Base-by-base conservation (phyloP, 1,284 basidiomycete species). In the Trametes sp. region DNA sequence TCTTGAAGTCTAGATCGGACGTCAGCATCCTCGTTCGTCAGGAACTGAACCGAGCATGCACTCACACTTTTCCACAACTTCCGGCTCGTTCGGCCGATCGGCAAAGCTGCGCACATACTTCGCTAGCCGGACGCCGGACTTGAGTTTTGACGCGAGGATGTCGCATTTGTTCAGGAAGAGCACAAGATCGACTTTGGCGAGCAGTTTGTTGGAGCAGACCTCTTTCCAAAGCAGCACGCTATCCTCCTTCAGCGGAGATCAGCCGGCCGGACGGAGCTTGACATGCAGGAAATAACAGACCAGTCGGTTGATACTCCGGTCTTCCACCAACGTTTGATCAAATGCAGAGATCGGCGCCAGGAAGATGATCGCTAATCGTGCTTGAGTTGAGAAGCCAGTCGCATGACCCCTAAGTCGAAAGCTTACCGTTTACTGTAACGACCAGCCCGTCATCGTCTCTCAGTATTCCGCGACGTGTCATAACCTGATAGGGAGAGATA, bases 141-240 rank as follows among this genome's bases (percentile, higher is more conserved):
- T 78, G 36, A 93, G 77, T 75, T 93, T 93, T 59, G 78, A 71
- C 52, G 87, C 84, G 48, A 92, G 76, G 59, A 93, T 87, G 73
- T 93, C 90, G 68, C 90, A 92, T 69, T 93, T 93, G 77, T 93
- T 93, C 57, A 93, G 81, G 79, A 93, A 93, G 28, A 93, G 81
- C 53, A 93, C 86, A 35, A 93, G 78, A 68, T 92, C 88, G 46
- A 91, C 89, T 61, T 84, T 85, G 19, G 86, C 86, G 0, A 93
- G 81, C 5, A 93, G 81, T 74, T 86, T 89, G 76, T 90, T 91
- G 14, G 84, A 85, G 75, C 90, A 91, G 26, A 93, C 83, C 2
- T 87, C 83, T 75, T 91, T 92, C 90, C 90, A 93, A 0, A 93
- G 79, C 14, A 92, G 78, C n/a, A 92, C 90, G 3, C 87, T 88